phyloP scores from a whole-genome alignment of 1,284 basidiomycete genomes.

The Irpex sp. region DNA sequence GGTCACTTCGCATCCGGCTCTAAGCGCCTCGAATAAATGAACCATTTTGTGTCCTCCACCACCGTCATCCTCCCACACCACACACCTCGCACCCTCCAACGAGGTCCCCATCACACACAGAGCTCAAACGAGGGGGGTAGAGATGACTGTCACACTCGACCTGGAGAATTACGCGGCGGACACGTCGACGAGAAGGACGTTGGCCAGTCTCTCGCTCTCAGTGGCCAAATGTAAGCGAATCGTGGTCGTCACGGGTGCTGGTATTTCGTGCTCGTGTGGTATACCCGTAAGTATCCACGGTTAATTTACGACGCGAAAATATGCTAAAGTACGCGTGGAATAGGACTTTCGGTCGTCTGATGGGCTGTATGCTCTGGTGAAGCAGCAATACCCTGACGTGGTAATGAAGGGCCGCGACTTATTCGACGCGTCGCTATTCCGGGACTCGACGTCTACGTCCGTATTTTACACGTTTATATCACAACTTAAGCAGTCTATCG shows the following conservation, averaged over 20 bases:
- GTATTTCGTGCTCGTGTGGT: conserved; percentile 90
- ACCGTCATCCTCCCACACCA: not conserved
- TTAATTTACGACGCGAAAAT: not conserved
- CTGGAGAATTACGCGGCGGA: conserved; percentile 45
- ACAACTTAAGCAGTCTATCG: conserved; percentile 80
- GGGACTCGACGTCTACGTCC: conserved; percentile 80
- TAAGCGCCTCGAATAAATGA: not conserved
- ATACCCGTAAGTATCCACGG: conserved; percentile 72
- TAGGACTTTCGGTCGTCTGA: conserved; percentile 90
- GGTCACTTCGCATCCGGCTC: not conserved
- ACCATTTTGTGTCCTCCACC: not conserved
- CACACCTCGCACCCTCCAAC: not conserved
- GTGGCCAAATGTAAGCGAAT: conserved; percentile 84
- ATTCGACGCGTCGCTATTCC: conserved; percentile 86
- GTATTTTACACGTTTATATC: conserved; percentile 96
- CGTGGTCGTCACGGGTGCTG: conserved; percentile 86
- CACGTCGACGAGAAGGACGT: conserved; percentile 48
- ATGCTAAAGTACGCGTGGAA: not conserved
- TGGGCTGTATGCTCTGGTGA: conserved; percentile 86
- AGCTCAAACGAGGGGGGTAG: not conserved
- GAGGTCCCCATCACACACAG: not conserved
- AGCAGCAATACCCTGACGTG: conserved; percentile 77
- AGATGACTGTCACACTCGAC: conserved; percentile 41
- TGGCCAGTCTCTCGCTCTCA: conserved; percentile 67
- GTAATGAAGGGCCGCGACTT: conserved; percentile 87